Evolutionary conservation across 441 rosid species (phyloP).

Genomic region (Bruguiera hainesii): DNA sequence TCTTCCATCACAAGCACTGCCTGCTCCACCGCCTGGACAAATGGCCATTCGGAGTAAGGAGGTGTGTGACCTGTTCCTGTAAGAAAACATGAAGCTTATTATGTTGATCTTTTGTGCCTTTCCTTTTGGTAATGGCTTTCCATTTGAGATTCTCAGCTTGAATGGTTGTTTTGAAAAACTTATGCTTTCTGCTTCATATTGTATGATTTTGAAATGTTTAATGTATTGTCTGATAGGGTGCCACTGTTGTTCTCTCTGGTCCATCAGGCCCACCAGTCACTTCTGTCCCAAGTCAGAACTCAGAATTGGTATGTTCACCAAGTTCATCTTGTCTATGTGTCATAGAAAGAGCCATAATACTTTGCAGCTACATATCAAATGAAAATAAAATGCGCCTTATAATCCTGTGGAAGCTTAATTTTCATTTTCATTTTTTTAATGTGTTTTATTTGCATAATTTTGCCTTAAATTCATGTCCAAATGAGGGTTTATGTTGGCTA

Average conservation of each 20-base stretch:
- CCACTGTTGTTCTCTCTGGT: constrained; percentile 89
- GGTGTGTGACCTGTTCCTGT: constrained; percentile 48
- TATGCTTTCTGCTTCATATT: constrained; percentile 13
- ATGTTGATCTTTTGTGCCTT: constrained; percentile 8
- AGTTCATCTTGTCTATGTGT: neutral
- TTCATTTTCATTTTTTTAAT: neutral
- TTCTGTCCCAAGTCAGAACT: constrained; percentile 76
- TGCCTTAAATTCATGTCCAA: too few species aligned
- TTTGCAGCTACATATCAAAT: constrained; percentile 1
- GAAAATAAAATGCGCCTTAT: neutral
- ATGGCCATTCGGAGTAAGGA: constrained; percentile 99
- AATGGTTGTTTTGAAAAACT: neutral
- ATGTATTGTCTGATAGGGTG: constrained; percentile 59
- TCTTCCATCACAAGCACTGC: constrained; percentile 97
- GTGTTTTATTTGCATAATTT: too few species aligned
- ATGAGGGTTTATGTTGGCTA: neutral
- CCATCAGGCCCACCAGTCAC: constrained; percentile 93
- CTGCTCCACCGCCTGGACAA: constrained; percentile 99
- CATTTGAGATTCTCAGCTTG: neutral
- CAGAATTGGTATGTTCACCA: constrained; percentile 73
- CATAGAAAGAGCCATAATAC: neutral
- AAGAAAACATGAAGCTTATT: constrained; percentile 13
- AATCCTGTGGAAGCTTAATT: neutral
- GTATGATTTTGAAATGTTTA: constrained; percentile 25
- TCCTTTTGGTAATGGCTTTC: neutral